Evolutionary conservation across 805 yeast genomes (phyloP).

Genomic region (Wickerhamiella alocasiicola): DNA sequence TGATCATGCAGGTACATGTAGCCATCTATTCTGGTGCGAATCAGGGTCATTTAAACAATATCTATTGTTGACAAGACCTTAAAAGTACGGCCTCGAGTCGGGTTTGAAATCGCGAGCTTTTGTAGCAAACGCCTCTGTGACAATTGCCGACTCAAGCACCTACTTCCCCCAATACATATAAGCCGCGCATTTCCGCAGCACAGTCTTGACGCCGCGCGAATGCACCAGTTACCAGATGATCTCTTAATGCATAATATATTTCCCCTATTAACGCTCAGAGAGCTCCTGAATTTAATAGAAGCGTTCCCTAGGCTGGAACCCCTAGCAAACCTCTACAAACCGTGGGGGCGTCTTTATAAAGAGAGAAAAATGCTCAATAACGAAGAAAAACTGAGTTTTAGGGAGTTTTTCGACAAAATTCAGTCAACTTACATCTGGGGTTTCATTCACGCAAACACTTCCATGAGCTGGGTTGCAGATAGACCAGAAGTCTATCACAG

Average conservation of each 20-base stretch:
- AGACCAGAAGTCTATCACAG: not conserved
- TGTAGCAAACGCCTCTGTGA: too few relatives aligned
- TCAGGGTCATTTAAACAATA: too few relatives aligned
- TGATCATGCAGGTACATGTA: too few relatives aligned
- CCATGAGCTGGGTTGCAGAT: slow-evolving; percentile 1
- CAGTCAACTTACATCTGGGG: slow-evolving; percentile 9
- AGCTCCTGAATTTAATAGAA: not conserved
- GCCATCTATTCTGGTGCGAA: too few relatives aligned
- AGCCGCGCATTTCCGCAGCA: too few relatives aligned
- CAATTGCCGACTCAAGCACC: too few relatives aligned
- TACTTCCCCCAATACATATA: too few relatives aligned
- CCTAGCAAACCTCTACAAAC: not conserved
- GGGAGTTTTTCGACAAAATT: slow-evolving; percentile 5
- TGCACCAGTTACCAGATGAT: too few relatives aligned
- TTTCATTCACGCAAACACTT: not conserved
- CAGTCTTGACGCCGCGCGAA: too few relatives aligned
- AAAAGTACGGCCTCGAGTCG: too few relatives aligned
- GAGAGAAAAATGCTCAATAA: not conserved
- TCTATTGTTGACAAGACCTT: too few relatives aligned
- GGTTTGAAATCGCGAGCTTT: too few relatives aligned
- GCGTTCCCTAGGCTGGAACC: slow-evolving; percentile 4
- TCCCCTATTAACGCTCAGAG: slow-evolving; percentile 1
- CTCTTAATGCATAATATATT: slow-evolving; percentile 1
- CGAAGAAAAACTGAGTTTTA: not conserved
- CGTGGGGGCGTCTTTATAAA: slow-evolving; percentile 2